Percentiles rank a stretch among this genome's conserved stretches.
phyloP scores from a whole-genome alignment of 1,284 basidiomycete genomes.

The Inonotus obliquus region DNA sequence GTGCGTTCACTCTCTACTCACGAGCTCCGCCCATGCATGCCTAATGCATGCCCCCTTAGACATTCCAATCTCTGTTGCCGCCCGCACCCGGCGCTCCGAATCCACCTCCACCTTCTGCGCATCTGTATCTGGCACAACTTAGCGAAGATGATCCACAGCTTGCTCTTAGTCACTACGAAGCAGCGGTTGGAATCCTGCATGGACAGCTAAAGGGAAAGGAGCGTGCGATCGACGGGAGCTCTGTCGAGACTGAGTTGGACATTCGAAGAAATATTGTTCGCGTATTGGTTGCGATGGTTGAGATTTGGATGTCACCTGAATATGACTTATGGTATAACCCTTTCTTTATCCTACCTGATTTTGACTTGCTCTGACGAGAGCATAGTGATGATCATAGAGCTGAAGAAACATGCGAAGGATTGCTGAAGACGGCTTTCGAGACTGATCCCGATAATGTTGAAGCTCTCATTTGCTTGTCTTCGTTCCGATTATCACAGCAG shows the following conservation, averaged over 20 bases:
- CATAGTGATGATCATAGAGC: slow-evolving; percentile 76
- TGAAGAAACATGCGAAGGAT: slow-evolving; percentile 75
- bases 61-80: slow-evolving; percentile 59
- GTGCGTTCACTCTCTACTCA: slow-evolving; percentile 37
- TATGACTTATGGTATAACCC: slow-evolving; percentile 79
- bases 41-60: slow-evolving; percentile 35
- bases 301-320: slow-evolving; percentile 91
- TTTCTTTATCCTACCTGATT: neutral
- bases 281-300: slow-evolving; percentile 89
- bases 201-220: slow-evolving; percentile 69
- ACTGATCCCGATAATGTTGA: slow-evolving; percentile 77
- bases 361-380: neutral
- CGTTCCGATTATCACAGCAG: slow-evolving; percentile 86
- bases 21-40: neutral
- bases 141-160: slow-evolving; percentile 71
- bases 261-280: slow-evolving; percentile 70
- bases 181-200: slow-evolving; percentile 73
- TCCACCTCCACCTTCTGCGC: slow-evolving; percentile 73
- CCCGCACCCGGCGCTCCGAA: slow-evolving; percentile 53
- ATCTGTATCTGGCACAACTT: slow-evolving; percentile 89
- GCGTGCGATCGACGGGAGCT: slow-evolving; percentile 42
- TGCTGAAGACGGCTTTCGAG: slow-evolving; percentile 69
- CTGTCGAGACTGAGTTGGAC: slow-evolving; percentile 50
- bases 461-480: slow-evolving; percentile 78
- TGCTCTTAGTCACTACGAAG: slow-evolving; percentile 78